Evolutionary conservation across 768 basidiomycete genomes (phyloP).

Genomic region (Boletellus ananas): DNA sequence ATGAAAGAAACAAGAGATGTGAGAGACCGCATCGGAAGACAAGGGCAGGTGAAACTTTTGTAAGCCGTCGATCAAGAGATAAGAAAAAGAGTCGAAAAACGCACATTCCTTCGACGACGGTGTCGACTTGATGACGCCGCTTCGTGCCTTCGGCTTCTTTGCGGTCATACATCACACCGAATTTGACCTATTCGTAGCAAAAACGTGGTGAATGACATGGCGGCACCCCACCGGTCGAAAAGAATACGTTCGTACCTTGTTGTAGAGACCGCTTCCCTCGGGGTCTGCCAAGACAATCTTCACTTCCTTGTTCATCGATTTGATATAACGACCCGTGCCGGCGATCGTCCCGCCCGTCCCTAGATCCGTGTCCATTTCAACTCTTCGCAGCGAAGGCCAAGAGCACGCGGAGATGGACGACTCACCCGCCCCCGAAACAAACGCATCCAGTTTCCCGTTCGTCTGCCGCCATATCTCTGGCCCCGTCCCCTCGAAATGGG

Average conservation of each 20-base stretch:
- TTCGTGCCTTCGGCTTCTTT: slow-evolving; percentile 93
- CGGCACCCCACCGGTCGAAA: too few species aligned
- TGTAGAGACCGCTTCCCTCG: slow-evolving; percentile 91
- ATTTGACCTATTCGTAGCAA: slow-evolving; percentile 55
- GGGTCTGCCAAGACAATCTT: slow-evolving; percentile 83
- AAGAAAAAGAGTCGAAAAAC: slow-evolving; percentile 19
- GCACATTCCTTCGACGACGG: slow-evolving; percentile 90
- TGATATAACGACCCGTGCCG: slow-evolving; percentile 77
- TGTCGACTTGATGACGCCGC: slow-evolving; percentile 91
- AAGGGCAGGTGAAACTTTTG: too few species aligned
- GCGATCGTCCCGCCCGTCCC: slow-evolving; percentile 97
- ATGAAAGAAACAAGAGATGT: not conserved
- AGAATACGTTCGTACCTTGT: slow-evolving; percentile 65
- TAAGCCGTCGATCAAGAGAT: not conserved
- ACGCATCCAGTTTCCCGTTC: slow-evolving; percentile 74
- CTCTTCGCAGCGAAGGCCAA: not conserved
- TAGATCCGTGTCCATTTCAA: slow-evolving; percentile 20
- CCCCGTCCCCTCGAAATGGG: slow-evolving; percentile 86
- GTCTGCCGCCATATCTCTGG: slow-evolving; percentile 96
- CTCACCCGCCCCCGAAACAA: slow-evolving; percentile 85
- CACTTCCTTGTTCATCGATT: slow-evolving; percentile 63
- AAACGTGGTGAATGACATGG: not conserved
- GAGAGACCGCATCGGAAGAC: too few species aligned
- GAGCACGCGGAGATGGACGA: not conserved
- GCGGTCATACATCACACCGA: slow-evolving; percentile 92